These are phyloP conservation scores for Harringtonia lauricola DNA, from an alignment of 2,329 filamentous ascomycete genomes.

Conservation along the genomic window DNA sequence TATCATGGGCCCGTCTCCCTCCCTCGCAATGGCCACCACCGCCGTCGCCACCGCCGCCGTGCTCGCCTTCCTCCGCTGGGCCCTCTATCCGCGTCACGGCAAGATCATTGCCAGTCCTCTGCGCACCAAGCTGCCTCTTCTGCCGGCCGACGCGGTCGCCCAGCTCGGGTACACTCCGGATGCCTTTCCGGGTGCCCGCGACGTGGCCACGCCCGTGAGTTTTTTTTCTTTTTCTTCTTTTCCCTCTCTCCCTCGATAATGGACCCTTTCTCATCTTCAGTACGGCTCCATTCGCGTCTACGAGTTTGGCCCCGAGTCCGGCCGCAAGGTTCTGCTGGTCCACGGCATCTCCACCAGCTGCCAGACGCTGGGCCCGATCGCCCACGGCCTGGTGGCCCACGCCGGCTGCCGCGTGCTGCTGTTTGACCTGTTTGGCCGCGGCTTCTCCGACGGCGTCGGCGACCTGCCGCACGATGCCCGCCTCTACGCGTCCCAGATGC, in stretches of 20 bases:
- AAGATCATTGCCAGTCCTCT: slow-evolving; percentile 15
- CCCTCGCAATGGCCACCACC: slow-evolving; percentile 10
- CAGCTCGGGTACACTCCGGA: slow-evolving; percentile 49
- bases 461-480: slow-evolving; percentile 61
- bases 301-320: slow-evolving; percentile 67
- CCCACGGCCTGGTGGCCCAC: slow-evolving; percentile 48
- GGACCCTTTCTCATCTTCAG: slow-evolving; percentile 14
- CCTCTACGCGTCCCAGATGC: slow-evolving; percentile 62
- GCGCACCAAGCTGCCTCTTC: slow-evolving; percentile 13
- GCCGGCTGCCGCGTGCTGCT: slow-evolving; percentile 71
- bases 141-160: slow-evolving; percentile 14
- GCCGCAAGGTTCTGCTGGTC: slow-evolving; percentile 64
- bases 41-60: slow-evolving; percentile 12
- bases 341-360: slow-evolving; percentile 81
- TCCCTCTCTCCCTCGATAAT: neutral
- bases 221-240: neutral
- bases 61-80: slow-evolving; percentile 12
- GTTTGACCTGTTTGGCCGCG: slow-evolving; percentile 62
- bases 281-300: slow-evolving; percentile 71
- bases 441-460: slow-evolving; percentile 53
- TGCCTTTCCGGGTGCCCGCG: slow-evolving; percentile 59
- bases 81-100: slow-evolving; percentile 14
- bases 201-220: slow-evolving; percentile 55
- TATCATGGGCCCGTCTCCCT: slow-evolving; percentile 1
- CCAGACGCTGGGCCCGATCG: slow-evolving; percentile 57